These are phyloP conservation scores for Raphanus raphanistrum DNA, from an alignment of 345 rosid genomes.

Conservation along the genomic window DNA sequence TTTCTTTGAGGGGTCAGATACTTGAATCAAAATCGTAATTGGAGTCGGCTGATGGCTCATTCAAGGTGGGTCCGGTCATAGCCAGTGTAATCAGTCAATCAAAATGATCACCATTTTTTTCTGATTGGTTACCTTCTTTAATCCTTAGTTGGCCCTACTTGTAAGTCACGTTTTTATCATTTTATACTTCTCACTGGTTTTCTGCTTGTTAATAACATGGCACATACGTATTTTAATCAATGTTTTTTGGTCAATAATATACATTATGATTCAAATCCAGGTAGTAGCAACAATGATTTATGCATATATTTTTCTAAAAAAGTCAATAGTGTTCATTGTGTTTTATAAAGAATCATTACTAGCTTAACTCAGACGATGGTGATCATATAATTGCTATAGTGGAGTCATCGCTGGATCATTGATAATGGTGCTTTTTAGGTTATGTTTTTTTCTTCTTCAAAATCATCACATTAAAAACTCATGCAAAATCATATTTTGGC, in stretches of 20 bases:
- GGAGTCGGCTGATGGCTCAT: background rate
- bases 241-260: background rate
- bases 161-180: conserved; percentile 25
- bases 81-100: background rate
- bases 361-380: background rate
- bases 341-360: background rate
- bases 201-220: background rate
- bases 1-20: background rate
- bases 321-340: background rate
- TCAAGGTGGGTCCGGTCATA: conserved; percentile 12
- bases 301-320: background rate
- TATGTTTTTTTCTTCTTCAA: background rate
- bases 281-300: background rate
- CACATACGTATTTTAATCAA: background rate
- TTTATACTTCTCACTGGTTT: conserved; percentile 7
- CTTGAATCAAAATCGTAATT: background rate
- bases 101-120: conserved; percentile 9
- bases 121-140: background rate
- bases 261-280: background rate
- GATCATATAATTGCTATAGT: background rate
- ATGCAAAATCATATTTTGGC: background rate
- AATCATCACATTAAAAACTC: conserved; percentile 2
- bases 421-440: conserved; percentile 14
- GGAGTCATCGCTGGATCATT: conserved; percentile 29
- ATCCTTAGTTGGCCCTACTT: conserved; percentile 8